Base-by-base conservation (phyloP, 75 land plant species). In the Pinus albicaulis region DNA sequence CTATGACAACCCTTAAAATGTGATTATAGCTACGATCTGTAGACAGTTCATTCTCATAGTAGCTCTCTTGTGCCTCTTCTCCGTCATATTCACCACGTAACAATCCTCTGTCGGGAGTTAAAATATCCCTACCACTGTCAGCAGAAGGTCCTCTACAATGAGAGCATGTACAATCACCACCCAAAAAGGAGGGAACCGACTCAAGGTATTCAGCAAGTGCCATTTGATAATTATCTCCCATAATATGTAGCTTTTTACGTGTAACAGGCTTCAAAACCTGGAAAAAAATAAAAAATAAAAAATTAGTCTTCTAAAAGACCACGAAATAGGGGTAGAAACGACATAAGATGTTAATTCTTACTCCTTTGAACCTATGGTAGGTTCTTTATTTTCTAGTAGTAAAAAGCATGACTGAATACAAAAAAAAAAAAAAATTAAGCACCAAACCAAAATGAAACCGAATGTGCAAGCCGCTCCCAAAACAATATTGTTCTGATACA, bases 181-280 rank as follows among this genome's bases (percentile, higher is more conserved):
- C 98, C 63, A 94, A 79, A 61, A 74, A 89, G 16, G 74, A 55
- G 13, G 98, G 98, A 20, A 94, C 80, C 0, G 77, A 75, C 25
- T 77, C 74, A 17, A 86, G 59, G 38, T 77, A 75, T 57, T 87
- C 89, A 65, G 79, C 72, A 34, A 88, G 85, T 41, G 80, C 65
- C 52, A 76, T 80, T 59, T 17, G 71, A 75, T 76, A 89, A 52
- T 53, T 73, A 4, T 87, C 89, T 14, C 95, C 93, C 64, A 78
- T 80, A 57, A 94, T 78, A 52, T 76, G 85, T 62, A 94, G 36
- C 78, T 94, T 94, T 59, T 89, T 61, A 28, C 81, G 74, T 20
- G 98, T 94, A 12, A 44, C 52, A n/a, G 95, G 95, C 83, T 80
- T 92, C 77, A 94, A 56, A 61, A 94, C 83, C 98, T 92, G 80